Conservation (phyloP, 2,329 filamentous ascomycete genomes). For the Penicillium sp. region DNA sequence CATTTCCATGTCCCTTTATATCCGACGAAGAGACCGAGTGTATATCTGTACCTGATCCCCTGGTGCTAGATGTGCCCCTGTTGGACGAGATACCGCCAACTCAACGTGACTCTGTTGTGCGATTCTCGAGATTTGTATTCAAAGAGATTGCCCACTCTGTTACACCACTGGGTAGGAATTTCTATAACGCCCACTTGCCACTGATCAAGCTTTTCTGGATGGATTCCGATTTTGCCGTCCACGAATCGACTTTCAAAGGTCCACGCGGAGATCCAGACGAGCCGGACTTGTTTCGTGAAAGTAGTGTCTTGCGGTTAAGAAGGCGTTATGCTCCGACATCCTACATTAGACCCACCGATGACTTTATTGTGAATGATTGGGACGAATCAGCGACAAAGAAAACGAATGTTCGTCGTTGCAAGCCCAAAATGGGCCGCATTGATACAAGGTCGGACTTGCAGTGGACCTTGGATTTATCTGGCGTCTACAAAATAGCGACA, state of each 20-base stretch:
- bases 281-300: constrained; percentile 13
- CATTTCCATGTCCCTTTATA: constrained; percentile 32
- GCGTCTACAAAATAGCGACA: constrained; percentile 17
- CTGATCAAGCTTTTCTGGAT: constrained; percentile 40
- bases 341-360: constrained; percentile 14
- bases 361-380: constrained; percentile 42
- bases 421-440: constrained; percentile 6
- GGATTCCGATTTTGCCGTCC: constrained; percentile 33
- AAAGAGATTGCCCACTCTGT: constrained; percentile 30
- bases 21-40: constrained; percentile 21
- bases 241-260: constrained; percentile 34
- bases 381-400: constrained; percentile 28
- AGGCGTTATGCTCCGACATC: constrained; percentile 16
- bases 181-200: constrained; percentile 21
- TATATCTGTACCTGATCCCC: constrained; percentile 34
- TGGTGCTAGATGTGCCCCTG: constrained; percentile 31
- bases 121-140: constrained; percentile 36
- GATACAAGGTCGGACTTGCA: constrained; percentile 18
- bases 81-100: constrained; percentile 7
- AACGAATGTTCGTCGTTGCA: constrained; percentile 5
- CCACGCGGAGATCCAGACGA: constrained; percentile 13
- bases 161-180: constrained; percentile 12
- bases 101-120: constrained; percentile 8
- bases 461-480: constrained; percentile 30
- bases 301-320: constrained; percentile 24